phyloP scores from a whole-genome alignment of 768 basidiomycete genomes.

The Cystoderma amianthinum region DNA sequence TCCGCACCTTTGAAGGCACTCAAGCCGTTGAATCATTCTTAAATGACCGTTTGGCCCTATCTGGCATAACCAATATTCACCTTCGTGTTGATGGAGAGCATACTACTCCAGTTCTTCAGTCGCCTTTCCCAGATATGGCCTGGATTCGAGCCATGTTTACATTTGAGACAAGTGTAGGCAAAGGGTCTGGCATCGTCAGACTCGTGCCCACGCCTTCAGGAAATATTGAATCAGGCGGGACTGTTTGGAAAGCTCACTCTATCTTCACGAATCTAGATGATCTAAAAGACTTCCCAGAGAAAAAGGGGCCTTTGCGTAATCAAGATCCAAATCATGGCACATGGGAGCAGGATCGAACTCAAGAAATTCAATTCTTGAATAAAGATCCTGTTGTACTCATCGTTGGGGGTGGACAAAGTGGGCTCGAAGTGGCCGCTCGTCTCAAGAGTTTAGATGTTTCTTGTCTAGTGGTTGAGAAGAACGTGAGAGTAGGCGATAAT shows the following conservation, averaged over 20 bases:
- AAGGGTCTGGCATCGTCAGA: constrained; percentile 37
- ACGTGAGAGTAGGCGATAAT: constrained; percentile 47
- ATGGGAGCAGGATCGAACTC: constrained; percentile 31
- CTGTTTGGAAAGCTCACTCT: constrained; percentile 52
- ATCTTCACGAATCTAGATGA: constrained; percentile 44
- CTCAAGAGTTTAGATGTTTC: constrained; percentile 48
- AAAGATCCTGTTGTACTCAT: constrained; percentile 46
- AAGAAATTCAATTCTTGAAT: constrained; percentile 33
- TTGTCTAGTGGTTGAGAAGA: constrained; percentile 51
- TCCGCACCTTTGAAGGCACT: constrained; percentile 34
- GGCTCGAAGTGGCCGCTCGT: constrained; percentile 55
- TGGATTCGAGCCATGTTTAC: constrained; percentile 43
- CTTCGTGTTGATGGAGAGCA: constrained; percentile 5
- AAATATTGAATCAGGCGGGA: too few relatives aligned
- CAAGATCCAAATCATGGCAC: constrained; percentile 34
- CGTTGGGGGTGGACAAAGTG: constrained; percentile 56
- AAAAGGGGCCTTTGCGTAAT: constrained; percentile 31
- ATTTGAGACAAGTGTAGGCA: constrained; percentile 38
- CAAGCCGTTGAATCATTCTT: constrained; percentile 26
- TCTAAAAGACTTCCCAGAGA: constrained; percentile 37
- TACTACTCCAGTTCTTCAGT: constrained; percentile 8
- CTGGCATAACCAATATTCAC: constrained; percentile 9
- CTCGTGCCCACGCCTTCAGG: constrained; percentile 35
- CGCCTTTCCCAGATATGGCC: constrained; percentile 29
- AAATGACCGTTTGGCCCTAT: constrained; percentile 20